Evolutionary conservation across 352 stramenopile genomes (phyloP), one percentile per base, ranked within the genome.

Genomic region (Globisporangium paddicum): DNA sequence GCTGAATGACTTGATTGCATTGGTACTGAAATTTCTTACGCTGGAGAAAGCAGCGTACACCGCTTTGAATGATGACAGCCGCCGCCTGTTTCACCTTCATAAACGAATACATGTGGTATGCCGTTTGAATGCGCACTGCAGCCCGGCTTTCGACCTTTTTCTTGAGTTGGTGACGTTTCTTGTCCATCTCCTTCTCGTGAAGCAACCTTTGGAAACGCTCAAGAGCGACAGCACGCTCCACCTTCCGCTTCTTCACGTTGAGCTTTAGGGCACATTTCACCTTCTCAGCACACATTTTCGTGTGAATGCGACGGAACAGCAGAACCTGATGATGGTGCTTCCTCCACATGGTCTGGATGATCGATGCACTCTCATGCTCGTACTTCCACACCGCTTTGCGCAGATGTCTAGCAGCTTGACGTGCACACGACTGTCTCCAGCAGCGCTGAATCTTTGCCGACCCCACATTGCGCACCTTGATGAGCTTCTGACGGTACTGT

Each of bases 131-230:
- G 21, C 50, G 57, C 13, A 38, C 63, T 7, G 52, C 73, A 45
- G 73, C 64, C 44, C 71, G 70, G 2, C n/a, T 64, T 35, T 79
- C 62, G 21, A 79, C 66, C 37, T 64, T 64, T 5, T 26, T 35
- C 34, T 75, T 65, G 7, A 82, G 49, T 13, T 48, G 51, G 5
- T 54, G 14, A 28, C 62, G 54, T 16, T 55, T 49, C 41, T 63
- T 62, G 26, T 78, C 47, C 10, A 53, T 45, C 11, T 79, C 64
- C 45, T 76, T 67, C 19, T 66, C 53, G 46, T 69, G 58, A 25
- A 80, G 63, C 53, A 77, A 52, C 19, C 60, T 55, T 37, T 84
- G 60, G 48, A 78, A 78, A 11, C 55, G 70, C 30, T 73, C 64
- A 23, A 78, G 25, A 28, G 73, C 68, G 25, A 68, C 16, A 23